These are phyloP conservation scores for Moricandia arvensis DNA, from an alignment of 345 rosid species.

Conservation along the genomic window DNA sequence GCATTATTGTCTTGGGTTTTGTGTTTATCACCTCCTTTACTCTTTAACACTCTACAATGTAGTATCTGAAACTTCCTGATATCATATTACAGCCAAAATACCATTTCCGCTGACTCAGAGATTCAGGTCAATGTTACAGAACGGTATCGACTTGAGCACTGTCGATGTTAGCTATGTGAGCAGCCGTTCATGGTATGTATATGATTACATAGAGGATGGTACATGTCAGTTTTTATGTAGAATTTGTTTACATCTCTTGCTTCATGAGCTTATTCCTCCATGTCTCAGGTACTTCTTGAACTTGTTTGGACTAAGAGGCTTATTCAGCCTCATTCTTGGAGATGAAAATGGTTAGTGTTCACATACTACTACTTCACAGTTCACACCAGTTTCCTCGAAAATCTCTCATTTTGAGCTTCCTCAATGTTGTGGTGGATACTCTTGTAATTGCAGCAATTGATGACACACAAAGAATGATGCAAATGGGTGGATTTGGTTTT, in stretches of 20 bases:
- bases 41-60: neutral
- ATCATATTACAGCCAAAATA: slow-evolving; percentile 68
- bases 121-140: slow-evolving; percentile 97
- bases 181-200: slow-evolving; percentile 90
- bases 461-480: slow-evolving; percentile 96
- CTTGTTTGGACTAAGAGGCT: slow-evolving; percentile 93
- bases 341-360: slow-evolving; percentile 89
- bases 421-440: neutral
- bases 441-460: slow-evolving; percentile 65
- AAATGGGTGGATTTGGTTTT: slow-evolving; percentile 96
- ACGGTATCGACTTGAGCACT: slow-evolving; percentile 97
- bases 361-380: neutral
- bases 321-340: slow-evolving; percentile 93
- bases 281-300: slow-evolving; percentile 85
- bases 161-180: slow-evolving; percentile 99
- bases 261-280: slow-evolving; percentile 21
- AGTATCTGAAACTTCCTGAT: slow-evolving; percentile 1
- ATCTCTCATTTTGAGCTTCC: neutral
- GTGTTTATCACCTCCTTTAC: neutral
- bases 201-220: neutral
- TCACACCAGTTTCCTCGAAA: neutral
- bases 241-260: neutral
- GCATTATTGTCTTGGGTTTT: neutral
- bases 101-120: slow-evolving; percentile 98
- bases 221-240: neutral